Base-by-base conservation (phyloP, 805 yeast genomes). In the Starmerella floris region DNA sequence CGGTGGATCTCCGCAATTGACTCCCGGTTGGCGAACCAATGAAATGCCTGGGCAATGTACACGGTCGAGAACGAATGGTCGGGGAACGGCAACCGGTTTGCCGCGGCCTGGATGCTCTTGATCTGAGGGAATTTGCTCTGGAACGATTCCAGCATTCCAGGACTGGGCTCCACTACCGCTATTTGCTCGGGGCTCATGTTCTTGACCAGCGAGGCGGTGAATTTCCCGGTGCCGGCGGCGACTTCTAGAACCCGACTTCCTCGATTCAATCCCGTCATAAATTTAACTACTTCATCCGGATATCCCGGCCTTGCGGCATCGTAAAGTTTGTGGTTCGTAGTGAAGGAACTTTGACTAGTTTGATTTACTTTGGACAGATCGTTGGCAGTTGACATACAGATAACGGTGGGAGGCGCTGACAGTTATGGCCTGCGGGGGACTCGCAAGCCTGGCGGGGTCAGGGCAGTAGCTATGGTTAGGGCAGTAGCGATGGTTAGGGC, bases 161-260 rank as follows among this genome's bases (percentile, higher is more conserved):
- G 45, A 25, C 76, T 67, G 15, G 80, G 78, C 46, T 76, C 81
- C 6, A 72, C 73, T 1, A 70, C 69, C 3, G 59, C 50, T 32
- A 73, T 49, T 30, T 65, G 60, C 28, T 56, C 58, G 0, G 47
- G 32, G 60, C 68, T 65, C 2, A 74, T 73, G 35, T 56, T 52
- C 17, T 55, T 52, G 2, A 62, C 57, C 21, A 76, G 56, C 34
- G 66, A 60, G 23, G 56, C 58, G 2, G 80, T 76, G 61, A 76
- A 76, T 50, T 75, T 75, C 9, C 82, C 81, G 0, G 81, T 76
- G 0, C 81, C 82, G 11, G 73, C 70, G 1, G 78, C 82, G 19
- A 76, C 52, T 40, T 76, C 82, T 9, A 63, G 46, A 8, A 62
- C 56, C 22, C 43, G 50, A n/a, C 59, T 48, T n/a, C 62, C 62